Conservation (phyloP, 352 stramenopile genomes). For the Globisporangium carolinianum region DNA sequence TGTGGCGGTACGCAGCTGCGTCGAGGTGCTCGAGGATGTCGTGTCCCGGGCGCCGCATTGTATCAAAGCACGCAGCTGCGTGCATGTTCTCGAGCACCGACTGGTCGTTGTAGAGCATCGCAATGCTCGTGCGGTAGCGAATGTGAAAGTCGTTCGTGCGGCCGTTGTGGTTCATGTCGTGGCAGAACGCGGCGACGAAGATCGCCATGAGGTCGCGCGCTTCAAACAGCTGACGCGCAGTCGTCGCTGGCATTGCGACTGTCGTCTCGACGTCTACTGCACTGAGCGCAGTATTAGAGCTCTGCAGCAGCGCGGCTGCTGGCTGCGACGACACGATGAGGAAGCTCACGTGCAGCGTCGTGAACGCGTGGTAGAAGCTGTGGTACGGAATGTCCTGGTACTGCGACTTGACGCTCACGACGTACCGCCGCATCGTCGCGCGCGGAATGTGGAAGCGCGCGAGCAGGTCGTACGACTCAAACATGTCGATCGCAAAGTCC, state of each 20-base stretch:
- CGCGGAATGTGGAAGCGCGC: conserved; percentile 43
- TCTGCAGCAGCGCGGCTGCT: neutral
- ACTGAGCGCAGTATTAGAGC: neutral
- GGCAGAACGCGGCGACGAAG: conserved; percentile 74
- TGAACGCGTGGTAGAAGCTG: conserved; percentile 82
- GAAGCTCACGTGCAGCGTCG: conserved; percentile 78
- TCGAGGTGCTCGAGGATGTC: conserved; percentile 55
- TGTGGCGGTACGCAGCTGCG: conserved; percentile 27
- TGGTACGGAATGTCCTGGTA: conserved; percentile 84
- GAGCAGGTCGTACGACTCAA: conserved; percentile 59
- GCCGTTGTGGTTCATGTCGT: conserved; percentile 87
- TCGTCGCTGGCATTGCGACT: neutral
- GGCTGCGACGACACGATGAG: conserved; percentile 52
- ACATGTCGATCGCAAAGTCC: conserved; percentile 66
- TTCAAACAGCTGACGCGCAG: conserved; percentile 27
- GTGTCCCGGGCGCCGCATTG: conserved; percentile 55
- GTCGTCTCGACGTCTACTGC: neutral
- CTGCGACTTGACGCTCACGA: conserved; percentile 56
- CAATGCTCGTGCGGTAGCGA: conserved; percentile 57
- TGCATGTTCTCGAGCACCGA: conserved; percentile 89
- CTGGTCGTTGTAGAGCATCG: conserved; percentile 85
- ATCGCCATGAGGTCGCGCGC: conserved; percentile 58
- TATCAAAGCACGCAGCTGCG: conserved; percentile 71
- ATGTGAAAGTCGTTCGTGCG: conserved; percentile 88
- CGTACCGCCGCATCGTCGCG: conserved; percentile 57